Conservation (phyloP, 495 filamentous ascomycete genomes). For the Xylaria curta region DNA sequence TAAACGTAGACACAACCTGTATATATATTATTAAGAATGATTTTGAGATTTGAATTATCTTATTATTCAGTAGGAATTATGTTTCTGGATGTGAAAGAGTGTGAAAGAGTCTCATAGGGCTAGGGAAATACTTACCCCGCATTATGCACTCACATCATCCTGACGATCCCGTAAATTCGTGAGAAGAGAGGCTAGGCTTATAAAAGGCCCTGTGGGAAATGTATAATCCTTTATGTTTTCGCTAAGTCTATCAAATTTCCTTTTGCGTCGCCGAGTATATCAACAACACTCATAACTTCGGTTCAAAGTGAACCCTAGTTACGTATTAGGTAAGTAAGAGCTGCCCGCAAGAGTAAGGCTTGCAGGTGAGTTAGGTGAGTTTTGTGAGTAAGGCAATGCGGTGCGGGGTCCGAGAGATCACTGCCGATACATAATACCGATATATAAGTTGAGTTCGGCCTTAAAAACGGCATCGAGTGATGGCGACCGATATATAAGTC, state of each 20-base stretch:
- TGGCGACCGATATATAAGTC: not conserved
- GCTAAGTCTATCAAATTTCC: not conserved
- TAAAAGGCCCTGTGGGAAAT: not conserved
- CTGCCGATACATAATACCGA: constrained; percentile 13
- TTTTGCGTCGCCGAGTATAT: not conserved
- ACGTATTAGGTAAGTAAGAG: not conserved
- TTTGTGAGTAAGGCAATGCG: not conserved
- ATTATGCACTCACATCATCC: not conserved
- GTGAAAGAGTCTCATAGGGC: too few relatives aligned
- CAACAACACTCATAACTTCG: not conserved
- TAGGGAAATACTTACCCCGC: not conserved
- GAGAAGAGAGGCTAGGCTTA: not conserved
- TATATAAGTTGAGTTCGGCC: not conserved
- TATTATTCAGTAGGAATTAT: not conserved
- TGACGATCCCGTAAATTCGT: not conserved
- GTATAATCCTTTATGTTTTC: not conserved
- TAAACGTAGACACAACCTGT: not conserved
- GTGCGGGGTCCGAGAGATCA: constrained; percentile 8
- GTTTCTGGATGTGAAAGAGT: not conserved
- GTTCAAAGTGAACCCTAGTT: not conserved
- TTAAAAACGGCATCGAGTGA: too few relatives aligned
- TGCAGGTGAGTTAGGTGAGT: too few relatives aligned
- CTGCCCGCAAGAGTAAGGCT: not conserved
- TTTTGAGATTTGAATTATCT: not conserved
- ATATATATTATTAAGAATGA: not conserved